Percentiles rank a stretch among this genome's conserved stretches.
Evolutionary conservation across 1,284 basidiomycete species (phyloP).

Genomic region (Vanrija pseudolonga): DNA sequence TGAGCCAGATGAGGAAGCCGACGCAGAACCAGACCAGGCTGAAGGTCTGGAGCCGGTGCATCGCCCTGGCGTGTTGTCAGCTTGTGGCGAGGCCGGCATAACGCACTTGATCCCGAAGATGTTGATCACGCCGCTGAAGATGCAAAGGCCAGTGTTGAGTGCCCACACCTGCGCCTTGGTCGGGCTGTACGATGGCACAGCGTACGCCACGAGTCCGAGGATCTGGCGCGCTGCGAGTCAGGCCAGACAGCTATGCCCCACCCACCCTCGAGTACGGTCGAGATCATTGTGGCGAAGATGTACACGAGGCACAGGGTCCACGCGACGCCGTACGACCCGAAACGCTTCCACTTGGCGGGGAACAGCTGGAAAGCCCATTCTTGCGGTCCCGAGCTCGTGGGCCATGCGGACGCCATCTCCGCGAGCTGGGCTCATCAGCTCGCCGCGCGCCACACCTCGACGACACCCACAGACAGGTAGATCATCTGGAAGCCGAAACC

Average conservation of each 20-base stretch:
- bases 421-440: conserved; percentile 6
- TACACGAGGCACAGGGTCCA: conserved; percentile 2
- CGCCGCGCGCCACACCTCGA: neutral
- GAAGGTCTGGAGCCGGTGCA: conserved; percentile 4
- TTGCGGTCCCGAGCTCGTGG: conserved; percentile 4
- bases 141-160: neutral
- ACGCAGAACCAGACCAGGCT: conserved; percentile 1
- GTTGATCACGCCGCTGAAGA: conserved; percentile 2
- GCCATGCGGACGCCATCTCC: conserved; percentile 2
- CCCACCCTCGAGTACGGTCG: neutral
- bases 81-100: too few species aligned
- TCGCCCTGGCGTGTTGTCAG: neutral
- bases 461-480: neutral
- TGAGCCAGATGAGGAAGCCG: conserved; percentile 7
- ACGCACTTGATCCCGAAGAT: conserved; percentile 2
- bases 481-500: neutral
- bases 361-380: conserved; percentile 10
- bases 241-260: too few species aligned
- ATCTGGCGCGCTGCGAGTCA: neutral
- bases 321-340: conserved; percentile 2
- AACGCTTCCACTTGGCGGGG: conserved; percentile 1
- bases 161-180: neutral
- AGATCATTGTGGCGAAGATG: conserved; percentile 4
- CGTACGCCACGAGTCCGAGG: neutral
- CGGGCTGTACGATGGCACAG: neutral